Evolutionary conservation across 2,329 filamentous ascomycete species (phyloP), one percentile per base, ranked within the genome.

Genomic region (Xylaria arbuscula): DNA sequence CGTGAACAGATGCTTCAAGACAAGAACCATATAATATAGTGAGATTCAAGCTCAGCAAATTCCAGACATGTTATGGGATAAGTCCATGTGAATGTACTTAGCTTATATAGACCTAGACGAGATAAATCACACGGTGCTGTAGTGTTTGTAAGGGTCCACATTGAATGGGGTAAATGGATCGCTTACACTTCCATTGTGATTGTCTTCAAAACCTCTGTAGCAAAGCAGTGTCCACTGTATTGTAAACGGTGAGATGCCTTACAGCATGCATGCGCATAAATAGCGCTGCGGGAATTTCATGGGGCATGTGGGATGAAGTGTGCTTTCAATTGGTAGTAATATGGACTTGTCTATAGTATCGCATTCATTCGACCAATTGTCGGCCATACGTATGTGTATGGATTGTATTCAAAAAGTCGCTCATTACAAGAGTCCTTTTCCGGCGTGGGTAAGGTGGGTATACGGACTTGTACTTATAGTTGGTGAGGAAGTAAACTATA

Each of bases 261-360:
- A 55, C 17, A 56, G 11, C 36, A 24, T 40, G 34, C 22, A 50
- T 32, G 51, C 6, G 3, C 10, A 19, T 54, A 38, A 38, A 50
- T 54, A 42, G 36, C 38, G 24, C 53, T 69, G 66, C 57, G 66
- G 66, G 66, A 66, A 62, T 66, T 66, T 57, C 45, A 11, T 32
- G 42, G 11, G 22, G 32, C 36, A 38, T 62, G 61, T 53, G 55
- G 48, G 32, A 59, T 42, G 38, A 58, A 36, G 36, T 13, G 4
- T 48, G 22, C 32, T 48, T 22, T 28, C 42, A 36, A 62, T 66
- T 57, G 36, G 51, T 57, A 15, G 36, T 48, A 9, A 19, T 47
- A 9, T 47, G 7, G 42, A 19, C 5, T 17, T 45, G 15, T 17
- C 17, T 45, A 45, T 17, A 45, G 15, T 17, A 17, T 45, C 40